These are phyloP conservation scores for Plasmodium vinckei DNA, from an alignment of 169 alveolate genomes.

Conservation along the genomic window DNA sequence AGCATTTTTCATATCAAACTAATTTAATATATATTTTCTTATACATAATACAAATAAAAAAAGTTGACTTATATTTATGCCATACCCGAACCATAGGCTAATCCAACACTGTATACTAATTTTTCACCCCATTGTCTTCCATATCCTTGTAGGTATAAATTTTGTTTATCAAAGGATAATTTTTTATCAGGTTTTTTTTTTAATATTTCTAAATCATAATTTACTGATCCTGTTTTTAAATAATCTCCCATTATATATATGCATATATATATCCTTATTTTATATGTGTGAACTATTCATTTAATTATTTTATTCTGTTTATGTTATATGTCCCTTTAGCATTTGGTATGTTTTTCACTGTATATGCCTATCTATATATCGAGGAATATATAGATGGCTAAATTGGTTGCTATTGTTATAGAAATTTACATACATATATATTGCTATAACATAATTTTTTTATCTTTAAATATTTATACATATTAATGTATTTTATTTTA, in stretches of 20 bases:
- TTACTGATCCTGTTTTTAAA: slow-evolving; percentile 79
- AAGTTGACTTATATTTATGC: background rate
- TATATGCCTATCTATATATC: too few relatives aligned
- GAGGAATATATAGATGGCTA: too few relatives aligned
- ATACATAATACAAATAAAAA: background rate
- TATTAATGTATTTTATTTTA: too few relatives aligned
- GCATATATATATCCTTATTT: slow-evolving; percentile 9
- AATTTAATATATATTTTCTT: background rate
- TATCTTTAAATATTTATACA: too few relatives aligned
- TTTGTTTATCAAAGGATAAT: slow-evolving; percentile 78
- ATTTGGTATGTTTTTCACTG: too few relatives aligned
- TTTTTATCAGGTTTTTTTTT: slow-evolving; percentile 76
- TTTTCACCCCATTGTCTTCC: slow-evolving; percentile 92
- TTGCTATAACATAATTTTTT: too few relatives aligned
- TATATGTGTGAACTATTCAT: slow-evolving; percentile 18
- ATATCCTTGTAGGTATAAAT: slow-evolving; percentile 85
- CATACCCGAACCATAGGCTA: slow-evolving; percentile 91
- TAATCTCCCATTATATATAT: slow-evolving; percentile 81
- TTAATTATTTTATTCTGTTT: slow-evolving; percentile 7
- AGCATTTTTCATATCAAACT: background rate
- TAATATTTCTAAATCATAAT: slow-evolving; percentile 82
- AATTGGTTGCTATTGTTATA: too few relatives aligned
- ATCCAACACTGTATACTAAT: slow-evolving; percentile 89
- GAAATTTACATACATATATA: too few relatives aligned
- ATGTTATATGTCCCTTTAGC: background rate